Base-by-base conservation (phyloP, 352 stramenopile genomes). In the Globisporangium apiculatum region DNA sequence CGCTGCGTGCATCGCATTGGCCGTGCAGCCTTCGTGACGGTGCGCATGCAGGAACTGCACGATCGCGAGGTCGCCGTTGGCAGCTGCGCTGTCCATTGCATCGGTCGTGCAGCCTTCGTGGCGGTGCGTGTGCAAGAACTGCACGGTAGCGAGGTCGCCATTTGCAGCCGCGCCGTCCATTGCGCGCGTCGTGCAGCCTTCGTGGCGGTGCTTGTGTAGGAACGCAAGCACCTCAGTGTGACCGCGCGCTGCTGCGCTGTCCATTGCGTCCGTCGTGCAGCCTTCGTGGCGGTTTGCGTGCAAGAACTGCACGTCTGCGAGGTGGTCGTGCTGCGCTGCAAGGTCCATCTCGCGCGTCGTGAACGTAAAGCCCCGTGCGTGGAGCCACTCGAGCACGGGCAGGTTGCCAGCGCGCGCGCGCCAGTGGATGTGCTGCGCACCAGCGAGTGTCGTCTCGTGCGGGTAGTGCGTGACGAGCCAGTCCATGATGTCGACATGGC, bases 311-410 rank as follows among this genome's bases (percentile, higher is more conserved):
- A 59, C 15, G 43, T 46, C 46, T 37, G 17, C 43, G 4, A 59
- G 36, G 8, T 59, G 53, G 14, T 45, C 53, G 17, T 59, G 53
- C 43, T 2, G 48, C 37, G 52, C 52, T 11, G 52, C 52, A n/a
- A 48, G 18, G 43, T 57, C 52, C 52, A 57, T 57, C 52, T 48
- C 52, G 8, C 43, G 18, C 40, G 52, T 48, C 5, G 52, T 57
- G 40, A 48, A 57, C 31, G 31, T 31, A 38, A 49, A 54, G 11
- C 49, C 49, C 31, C 49, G 49, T 10, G 14, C 15, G 49, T 54
- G 49, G 14, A 54, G 49, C 49, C 49, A 54, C 8, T 38, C 31
- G 36, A 54, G 38, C 31, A 54, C 31, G 3, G 17, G 12, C 31
- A 54, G 36, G 49, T 54, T 54, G 4, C 49, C 49, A 5, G 49